phyloP scores from a whole-genome alignment of 345 rosid species.

The Erucastrum elatum region DNA sequence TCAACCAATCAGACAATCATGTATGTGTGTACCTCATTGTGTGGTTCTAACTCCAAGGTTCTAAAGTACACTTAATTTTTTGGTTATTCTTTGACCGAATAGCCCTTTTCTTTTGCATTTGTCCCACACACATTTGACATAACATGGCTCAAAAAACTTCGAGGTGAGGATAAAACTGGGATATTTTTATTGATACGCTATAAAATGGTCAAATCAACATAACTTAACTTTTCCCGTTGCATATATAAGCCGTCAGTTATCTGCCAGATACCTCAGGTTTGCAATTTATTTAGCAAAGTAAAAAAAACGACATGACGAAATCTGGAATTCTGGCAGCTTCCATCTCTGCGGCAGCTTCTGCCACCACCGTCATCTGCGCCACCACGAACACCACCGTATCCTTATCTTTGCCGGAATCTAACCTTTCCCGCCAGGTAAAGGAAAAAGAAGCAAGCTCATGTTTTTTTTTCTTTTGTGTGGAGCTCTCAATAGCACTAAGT shows the following conservation, averaged over 20 bases:
- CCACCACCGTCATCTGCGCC: slow-evolving; percentile 40
- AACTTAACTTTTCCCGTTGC: slow-evolving; percentile 11
- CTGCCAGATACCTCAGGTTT: slow-evolving; percentile 11
- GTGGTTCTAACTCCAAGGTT: slow-evolving; percentile 27
- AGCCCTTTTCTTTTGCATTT: slow-evolving; percentile 1
- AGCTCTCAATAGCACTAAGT: background rate
- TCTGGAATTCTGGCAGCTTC: slow-evolving; percentile 55
- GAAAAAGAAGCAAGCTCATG: background rate
- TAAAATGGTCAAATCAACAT: slow-evolving; percentile 8
- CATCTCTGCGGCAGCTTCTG: slow-evolving; percentile 53
- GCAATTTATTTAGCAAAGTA: background rate
- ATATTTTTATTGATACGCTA: background rate
- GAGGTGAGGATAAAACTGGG: slow-evolving; percentile 18
- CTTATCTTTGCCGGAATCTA: slow-evolving; percentile 44
- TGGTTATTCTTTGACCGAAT: background rate
- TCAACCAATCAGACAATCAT: slow-evolving; percentile 33
- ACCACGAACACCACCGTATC: slow-evolving; percentile 50
- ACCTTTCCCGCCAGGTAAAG: slow-evolving; percentile 48
- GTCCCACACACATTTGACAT: background rate
- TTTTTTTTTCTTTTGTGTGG: background rate
- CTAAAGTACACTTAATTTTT: background rate
- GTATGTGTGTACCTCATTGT: slow-evolving; percentile 7
- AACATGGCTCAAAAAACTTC: background rate
- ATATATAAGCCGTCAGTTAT: slow-evolving; percentile 28
- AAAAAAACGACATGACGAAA: slow-evolving; percentile 49